Percentiles rank a stretch among this genome's conserved stretches.
Conservation (phyloP, 805 yeast genomes). For the Candida silvicultrix region DNA sequence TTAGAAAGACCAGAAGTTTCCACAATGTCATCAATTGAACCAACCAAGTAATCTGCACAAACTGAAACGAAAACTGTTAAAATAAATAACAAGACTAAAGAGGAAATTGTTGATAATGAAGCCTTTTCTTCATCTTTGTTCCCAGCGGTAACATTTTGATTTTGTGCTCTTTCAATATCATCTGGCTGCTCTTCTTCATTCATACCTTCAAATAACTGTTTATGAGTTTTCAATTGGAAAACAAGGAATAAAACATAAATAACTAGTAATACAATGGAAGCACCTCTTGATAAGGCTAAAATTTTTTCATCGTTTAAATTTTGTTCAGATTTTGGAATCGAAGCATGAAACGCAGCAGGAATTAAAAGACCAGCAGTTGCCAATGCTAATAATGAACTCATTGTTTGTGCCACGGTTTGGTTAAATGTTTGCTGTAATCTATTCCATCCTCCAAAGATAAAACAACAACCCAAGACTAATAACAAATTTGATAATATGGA, state of each 20-base stretch:
- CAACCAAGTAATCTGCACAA: slow-evolving; percentile 91
- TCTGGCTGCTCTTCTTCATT: slow-evolving; percentile 33
- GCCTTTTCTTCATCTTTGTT: slow-evolving; percentile 25
- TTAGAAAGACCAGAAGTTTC: slow-evolving; percentile 80
- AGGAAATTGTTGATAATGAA: slow-evolving; percentile 42
- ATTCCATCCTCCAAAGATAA: slow-evolving; percentile 85
- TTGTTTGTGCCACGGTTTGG: slow-evolving; percentile 96
- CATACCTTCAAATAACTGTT: slow-evolving; percentile 58
- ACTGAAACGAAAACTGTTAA: slow-evolving; percentile 78
- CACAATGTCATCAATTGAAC: slow-evolving; percentile 87
- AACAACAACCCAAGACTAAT: slow-evolving; percentile 92
- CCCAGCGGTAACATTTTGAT: slow-evolving; percentile 4
- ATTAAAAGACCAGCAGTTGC: slow-evolving; percentile 84
- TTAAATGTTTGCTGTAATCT: slow-evolving; percentile 83
- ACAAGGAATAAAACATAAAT: slow-evolving; percentile 74
- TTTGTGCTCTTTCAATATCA: slow-evolving; percentile 3
- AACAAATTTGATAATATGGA: slow-evolving; percentile 83
- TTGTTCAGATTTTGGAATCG: slow-evolving; percentile 45
- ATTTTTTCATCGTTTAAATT: slow-evolving; percentile 36
- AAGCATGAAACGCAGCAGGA: slow-evolving; percentile 94
- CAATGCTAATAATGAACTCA: slow-evolving; percentile 89
- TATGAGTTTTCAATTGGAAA: slow-evolving; percentile 89
- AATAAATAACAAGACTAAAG: slow-evolving; percentile 47
- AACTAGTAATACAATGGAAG: slow-evolving; percentile 68
- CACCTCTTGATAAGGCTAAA: slow-evolving; percentile 76